A percentile compares a stretch with the other conserved stretches of the same genome.
phyloP scores from a whole-genome alignment of 129 eudicot species.

The Artemisia argyi region DNA sequence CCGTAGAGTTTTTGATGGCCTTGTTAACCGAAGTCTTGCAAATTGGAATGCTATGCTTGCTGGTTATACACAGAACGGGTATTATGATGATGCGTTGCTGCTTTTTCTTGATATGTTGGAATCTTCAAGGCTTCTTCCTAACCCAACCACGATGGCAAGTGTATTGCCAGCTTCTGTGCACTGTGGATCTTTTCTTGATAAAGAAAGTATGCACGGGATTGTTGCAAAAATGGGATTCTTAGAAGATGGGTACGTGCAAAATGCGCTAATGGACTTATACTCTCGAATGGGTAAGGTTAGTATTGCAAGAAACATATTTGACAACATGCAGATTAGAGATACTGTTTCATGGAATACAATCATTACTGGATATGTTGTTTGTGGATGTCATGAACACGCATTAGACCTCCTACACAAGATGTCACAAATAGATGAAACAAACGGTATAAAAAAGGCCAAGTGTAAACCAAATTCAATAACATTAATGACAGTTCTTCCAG shows the following conservation, averaged over 20 bases:
- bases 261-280: conserved; percentile 82
- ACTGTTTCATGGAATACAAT: conserved; percentile 89
- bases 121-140: conserved; percentile 53
- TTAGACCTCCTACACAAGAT: conserved; percentile 56
- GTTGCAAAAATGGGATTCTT: conserved; percentile 65
- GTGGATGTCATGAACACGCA: conserved; percentile 71
- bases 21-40: conserved; percentile 46
- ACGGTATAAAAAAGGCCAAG: conserved; percentile 6
- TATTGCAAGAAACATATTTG: conserved; percentile 55
- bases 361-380: conserved; percentile 76
- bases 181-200: conserved; percentile 51
- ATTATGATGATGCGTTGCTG: conserved; percentile 47
- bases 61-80: conserved; percentile 73
- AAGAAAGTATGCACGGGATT: conserved; percentile 76
- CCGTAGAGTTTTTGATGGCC: conserved; percentile 55
- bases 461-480: conserved; percentile 67
- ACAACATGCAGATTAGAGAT: conserved; percentile 61
- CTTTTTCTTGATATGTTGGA: conserved; percentile 58
- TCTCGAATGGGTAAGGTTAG: conserved; percentile 61
- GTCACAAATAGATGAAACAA: conserved; percentile 37
- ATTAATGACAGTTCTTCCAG: conserved; percentile 78
- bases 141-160: conserved; percentile 75
- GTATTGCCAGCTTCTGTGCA: conserved; percentile 84
- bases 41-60: conserved; percentile 91
- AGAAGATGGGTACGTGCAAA: conserved; percentile 60